Evolutionary conservation across 495 filamentous ascomycete species (phyloP).

Genomic region (Aspergillus olivimuriae): DNA sequence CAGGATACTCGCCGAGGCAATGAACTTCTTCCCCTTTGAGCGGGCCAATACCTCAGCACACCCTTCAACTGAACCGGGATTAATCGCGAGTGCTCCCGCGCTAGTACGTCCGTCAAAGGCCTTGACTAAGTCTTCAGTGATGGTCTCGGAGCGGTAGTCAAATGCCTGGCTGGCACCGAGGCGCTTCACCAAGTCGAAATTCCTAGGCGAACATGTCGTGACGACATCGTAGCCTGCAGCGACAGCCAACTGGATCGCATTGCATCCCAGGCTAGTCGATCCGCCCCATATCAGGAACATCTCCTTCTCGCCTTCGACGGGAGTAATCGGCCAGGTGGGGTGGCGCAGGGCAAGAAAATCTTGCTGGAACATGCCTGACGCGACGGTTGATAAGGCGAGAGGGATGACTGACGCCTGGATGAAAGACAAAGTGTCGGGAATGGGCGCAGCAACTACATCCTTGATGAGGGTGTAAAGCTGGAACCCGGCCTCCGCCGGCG

Average conservation of each 20-base stretch:
- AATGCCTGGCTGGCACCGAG: slow-evolving; percentile 53
- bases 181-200: slow-evolving; percentile 44
- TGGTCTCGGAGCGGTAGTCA: slow-evolving; percentile 44
- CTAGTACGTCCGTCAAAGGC: slow-evolving; percentile 18
- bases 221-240: slow-evolving; percentile 55
- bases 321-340: no score
- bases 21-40: slow-evolving; percentile 10
- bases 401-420: slow-evolving; percentile 33
- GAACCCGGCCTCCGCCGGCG: slow-evolving; percentile 22
- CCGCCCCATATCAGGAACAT: slow-evolving; percentile 56
- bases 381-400: slow-evolving; percentile 45
- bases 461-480: slow-evolving; percentile 22
- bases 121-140: slow-evolving; percentile 21
- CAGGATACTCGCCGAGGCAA: slow-evolving; percentile 7
- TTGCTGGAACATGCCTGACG: slow-evolving; percentile 44
- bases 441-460: slow-evolving; percentile 3
- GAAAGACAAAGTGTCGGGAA: slow-evolving; percentile 17
- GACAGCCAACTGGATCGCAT: slow-evolving; percentile 55
- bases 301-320: no score
- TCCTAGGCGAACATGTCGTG: slow-evolving; percentile 46
- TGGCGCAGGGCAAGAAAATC: slow-evolving; percentile 39
- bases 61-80: slow-evolving; percentile 2
- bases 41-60: slow-evolving; percentile 14
- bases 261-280: slow-evolving; percentile 50
- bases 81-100: slow-evolving; percentile 19